Conservation (phyloP, 495 filamentous ascomycete species). For the Aspergillus haitiensis region DNA sequence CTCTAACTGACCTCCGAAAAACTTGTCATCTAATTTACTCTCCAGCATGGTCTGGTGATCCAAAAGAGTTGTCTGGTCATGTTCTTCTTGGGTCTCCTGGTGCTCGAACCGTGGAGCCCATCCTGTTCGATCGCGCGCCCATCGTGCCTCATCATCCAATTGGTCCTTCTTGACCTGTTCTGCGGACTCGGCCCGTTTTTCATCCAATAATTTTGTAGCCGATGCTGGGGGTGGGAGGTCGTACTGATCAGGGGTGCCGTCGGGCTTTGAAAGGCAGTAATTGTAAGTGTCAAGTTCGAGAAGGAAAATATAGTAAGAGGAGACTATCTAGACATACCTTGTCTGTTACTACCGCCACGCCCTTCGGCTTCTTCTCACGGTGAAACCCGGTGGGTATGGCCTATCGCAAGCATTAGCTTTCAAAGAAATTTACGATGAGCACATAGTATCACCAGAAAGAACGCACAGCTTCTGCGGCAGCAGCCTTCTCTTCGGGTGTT, state of each 20-base stretch:
- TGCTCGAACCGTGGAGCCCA: conserved; percentile 87
- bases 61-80: conserved; percentile 66
- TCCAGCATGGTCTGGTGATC: conserved; percentile 91
- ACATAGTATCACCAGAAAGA: background rate
- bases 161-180: conserved; percentile 47
- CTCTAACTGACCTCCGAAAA: conserved; percentile 72
- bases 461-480: conserved; percentile 75
- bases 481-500: conserved; percentile 77
- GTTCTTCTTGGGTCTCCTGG: conserved; percentile 47
- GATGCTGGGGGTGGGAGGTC: conserved; percentile 76
- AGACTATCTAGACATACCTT: conserved; percentile 44
- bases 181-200: conserved; percentile 41
- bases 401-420: conserved; percentile 39
- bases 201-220: conserved; percentile 57
- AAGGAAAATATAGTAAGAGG: background rate
- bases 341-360: conserved; percentile 71
- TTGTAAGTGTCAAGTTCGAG: background rate
- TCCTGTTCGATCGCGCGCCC: conserved; percentile 71
- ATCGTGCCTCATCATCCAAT: conserved; percentile 58
- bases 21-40: conserved; percentile 78
- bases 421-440: background rate
- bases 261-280: conserved; percentile 48
- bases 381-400: conserved; percentile 63
- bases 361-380: conserved; percentile 62
- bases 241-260: conserved; percentile 66